These are phyloP conservation scores for Cucumis hystrix DNA, from an alignment of 306 rosid genomes.

Conservation along the genomic window DNA sequence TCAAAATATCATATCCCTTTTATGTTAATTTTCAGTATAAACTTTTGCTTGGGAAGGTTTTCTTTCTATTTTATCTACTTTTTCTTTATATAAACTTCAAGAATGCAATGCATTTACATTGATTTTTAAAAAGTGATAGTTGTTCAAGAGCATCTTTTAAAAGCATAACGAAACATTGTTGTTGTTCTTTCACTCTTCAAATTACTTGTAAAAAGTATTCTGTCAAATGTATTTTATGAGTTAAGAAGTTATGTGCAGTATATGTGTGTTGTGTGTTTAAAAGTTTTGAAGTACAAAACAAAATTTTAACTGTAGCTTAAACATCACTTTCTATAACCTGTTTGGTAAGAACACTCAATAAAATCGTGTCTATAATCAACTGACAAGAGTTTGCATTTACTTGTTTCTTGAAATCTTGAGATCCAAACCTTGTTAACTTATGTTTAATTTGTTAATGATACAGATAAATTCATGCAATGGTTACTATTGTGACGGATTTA, in stretches of 20 bases:
- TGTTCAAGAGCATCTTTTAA: neutral
- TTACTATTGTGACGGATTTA: constrained; percentile 90
- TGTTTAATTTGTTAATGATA: constrained; percentile 4
- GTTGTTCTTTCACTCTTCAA: neutral
- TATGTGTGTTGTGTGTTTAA: neutral
- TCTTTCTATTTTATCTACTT: neutral
- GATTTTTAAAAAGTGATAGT: neutral
- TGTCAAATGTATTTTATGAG: neutral
- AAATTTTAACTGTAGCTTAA: neutral
- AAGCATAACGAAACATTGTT: neutral
- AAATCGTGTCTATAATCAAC: neutral
- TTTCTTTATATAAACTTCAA: neutral
- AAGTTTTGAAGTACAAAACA: neutral
- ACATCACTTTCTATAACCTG: neutral
- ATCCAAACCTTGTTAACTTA: neutral
- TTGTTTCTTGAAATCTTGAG: neutral
- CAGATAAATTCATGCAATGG: constrained; percentile 94
- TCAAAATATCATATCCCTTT: neutral
- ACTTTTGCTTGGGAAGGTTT: neutral
- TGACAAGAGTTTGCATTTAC: neutral
- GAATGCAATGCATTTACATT: neutral
- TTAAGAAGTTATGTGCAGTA: neutral
- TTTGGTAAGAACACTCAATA: neutral
- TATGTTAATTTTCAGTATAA: neutral
- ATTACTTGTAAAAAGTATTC: neutral